These are phyloP conservation scores for Aegle marmelos DNA, from an alignment of 345 rosid species.

Conservation along the genomic window DNA sequence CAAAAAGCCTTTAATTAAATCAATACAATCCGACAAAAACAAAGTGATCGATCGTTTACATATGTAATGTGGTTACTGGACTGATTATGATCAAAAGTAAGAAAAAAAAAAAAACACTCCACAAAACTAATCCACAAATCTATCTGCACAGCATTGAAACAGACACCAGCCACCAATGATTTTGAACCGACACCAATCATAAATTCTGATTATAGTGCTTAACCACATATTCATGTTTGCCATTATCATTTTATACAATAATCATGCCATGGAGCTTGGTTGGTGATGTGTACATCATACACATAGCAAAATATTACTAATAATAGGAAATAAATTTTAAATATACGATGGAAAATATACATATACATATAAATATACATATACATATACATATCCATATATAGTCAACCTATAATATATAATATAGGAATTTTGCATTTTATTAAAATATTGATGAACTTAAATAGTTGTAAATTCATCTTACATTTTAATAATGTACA, in stretches of 20 bases:
- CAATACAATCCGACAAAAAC: too few relatives aligned
- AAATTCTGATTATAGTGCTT: background rate
- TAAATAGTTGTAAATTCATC: too few relatives aligned
- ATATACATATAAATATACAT: too few relatives aligned
- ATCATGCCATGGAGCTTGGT: background rate
- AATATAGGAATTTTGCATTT: too few relatives aligned
- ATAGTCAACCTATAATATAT: too few relatives aligned
- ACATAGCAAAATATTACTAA: background rate
- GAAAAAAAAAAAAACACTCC: background rate
- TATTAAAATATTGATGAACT: too few relatives aligned
- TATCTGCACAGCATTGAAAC: background rate
- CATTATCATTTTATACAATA: background rate
- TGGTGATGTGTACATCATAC: too few relatives aligned
- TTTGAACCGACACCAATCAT: background rate
- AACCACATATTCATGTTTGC: background rate
- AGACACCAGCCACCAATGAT: background rate
- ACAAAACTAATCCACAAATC: background rate
- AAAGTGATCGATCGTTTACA: too few relatives aligned
- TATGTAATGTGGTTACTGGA: background rate
- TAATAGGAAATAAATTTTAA: too few relatives aligned
- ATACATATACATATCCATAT: too few relatives aligned
- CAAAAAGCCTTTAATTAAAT: background rate
- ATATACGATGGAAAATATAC: too few relatives aligned
- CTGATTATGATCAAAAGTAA: background rate
- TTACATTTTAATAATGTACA: too few relatives aligned